These are phyloP conservation scores for Sporothrix globosa DNA, from an alignment of 2,329 filamentous ascomycete species.

Conservation along the genomic window DNA sequence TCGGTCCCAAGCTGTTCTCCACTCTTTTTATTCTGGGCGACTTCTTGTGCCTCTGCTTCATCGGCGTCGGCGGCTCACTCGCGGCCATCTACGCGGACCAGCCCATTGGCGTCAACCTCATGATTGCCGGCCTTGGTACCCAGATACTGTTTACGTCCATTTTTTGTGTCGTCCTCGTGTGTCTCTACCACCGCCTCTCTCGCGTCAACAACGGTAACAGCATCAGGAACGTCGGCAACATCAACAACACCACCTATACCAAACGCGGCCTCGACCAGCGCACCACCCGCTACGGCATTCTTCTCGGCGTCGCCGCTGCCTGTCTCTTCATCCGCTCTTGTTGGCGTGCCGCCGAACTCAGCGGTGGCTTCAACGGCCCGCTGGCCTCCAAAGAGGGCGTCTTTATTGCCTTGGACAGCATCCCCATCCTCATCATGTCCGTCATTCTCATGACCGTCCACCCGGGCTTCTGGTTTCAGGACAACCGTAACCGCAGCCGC, in stretches of 20 bases:
- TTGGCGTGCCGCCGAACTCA: constrained; percentile 36
- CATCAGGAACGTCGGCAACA: no score
- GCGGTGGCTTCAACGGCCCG: constrained; percentile 35
- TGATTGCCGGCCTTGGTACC: constrained; percentile 36
- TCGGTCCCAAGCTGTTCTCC: constrained; percentile 33
- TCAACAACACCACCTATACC: no score
- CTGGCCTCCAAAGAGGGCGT: constrained; percentile 35
- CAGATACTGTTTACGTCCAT: constrained; percentile 36
- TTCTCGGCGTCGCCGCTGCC: constrained; percentile 28
- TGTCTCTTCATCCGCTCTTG: constrained; percentile 36
- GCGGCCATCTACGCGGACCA: constrained; percentile 35
- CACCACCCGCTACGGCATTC: background rate
- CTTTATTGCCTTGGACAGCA: constrained; percentile 35
- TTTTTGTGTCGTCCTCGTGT: constrained; percentile 31
- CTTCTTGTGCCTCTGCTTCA: constrained; percentile 36
- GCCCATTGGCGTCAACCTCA: constrained; percentile 37
- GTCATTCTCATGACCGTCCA: constrained; percentile 29
- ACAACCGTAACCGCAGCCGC: no score
- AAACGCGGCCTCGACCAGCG: background rate
- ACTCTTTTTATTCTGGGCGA: constrained; percentile 36
- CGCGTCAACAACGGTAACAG: no score
- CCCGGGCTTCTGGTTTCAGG: constrained; percentile 20
- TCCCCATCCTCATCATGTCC: constrained; percentile 35
- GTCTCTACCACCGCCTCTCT: background rate
- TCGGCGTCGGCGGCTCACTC: constrained; percentile 36